These are phyloP conservation scores for Ophiostoma quercus DNA, from an alignment of 2,329 filamentous ascomycete species.

Conservation along the genomic window DNA sequence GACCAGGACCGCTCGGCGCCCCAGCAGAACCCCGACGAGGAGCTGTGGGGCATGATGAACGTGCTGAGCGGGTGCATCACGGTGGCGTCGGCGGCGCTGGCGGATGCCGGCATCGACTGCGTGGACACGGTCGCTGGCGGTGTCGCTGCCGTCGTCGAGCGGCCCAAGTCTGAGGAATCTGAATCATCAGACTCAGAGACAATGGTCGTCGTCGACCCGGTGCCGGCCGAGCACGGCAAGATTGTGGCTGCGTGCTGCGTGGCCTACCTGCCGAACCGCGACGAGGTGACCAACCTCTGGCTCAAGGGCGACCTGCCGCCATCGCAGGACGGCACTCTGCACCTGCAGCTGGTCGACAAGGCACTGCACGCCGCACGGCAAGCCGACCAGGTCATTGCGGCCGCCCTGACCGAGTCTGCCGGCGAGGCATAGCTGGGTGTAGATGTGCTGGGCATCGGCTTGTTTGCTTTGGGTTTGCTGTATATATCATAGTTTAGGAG, in stretches of 20 bases:
- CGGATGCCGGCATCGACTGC: conserved; percentile 92
- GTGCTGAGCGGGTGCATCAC: conserved; percentile 89
- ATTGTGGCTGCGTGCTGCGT: conserved; percentile 83
- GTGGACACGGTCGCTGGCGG: conserved; percentile 86
- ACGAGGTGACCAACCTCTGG: conserved; percentile 94
- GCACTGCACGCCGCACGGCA: conserved; percentile 41
- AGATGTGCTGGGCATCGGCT: not conserved
- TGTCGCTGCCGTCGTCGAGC: conserved; percentile 65
- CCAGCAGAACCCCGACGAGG: conserved; percentile 45
- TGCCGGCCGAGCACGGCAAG: conserved; percentile 70
- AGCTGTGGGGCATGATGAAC: conserved; percentile 84
- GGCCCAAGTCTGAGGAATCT: conserved; percentile 33
- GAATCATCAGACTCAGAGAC: too few species aligned
- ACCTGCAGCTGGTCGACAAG: conserved; percentile 40
- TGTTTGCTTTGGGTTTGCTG: not conserved
- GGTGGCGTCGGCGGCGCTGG: conserved; percentile 84
- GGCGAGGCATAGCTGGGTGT: conserved; percentile 13
- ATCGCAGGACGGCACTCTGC: conserved; percentile 37
- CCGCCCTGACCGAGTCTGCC: conserved; percentile 38
- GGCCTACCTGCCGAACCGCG: conserved; percentile 76
- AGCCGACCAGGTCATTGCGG: conserved; percentile 41
- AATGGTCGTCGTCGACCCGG: conserved; percentile 69
- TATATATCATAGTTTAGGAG: not conserved
- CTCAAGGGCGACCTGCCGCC: conserved; percentile 64
- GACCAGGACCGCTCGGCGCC: conserved; percentile 66